Percentiles rank a stretch among this genome's conserved stretches.
These are phyloP conservation scores for Rhypophila decipiens DNA, from an alignment of 495 filamentous ascomycete genomes.

Conservation along the genomic window DNA sequence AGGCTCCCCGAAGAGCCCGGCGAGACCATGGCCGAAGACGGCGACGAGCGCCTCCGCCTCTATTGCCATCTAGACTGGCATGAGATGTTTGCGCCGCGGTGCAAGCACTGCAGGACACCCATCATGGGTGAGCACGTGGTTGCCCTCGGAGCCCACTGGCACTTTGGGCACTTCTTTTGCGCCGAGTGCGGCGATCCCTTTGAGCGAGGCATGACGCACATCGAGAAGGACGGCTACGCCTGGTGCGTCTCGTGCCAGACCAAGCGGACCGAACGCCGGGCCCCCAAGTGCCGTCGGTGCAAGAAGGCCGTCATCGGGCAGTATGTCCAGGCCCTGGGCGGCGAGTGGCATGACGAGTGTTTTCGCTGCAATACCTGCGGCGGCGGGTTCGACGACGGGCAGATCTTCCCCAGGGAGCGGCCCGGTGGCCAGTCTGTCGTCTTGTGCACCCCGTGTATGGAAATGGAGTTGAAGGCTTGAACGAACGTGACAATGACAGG, in stretches of 20 bases:
- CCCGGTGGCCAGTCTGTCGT: constrained; percentile 37
- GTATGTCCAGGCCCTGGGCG: constrained; percentile 78
- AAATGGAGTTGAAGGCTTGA: constrained; percentile 45
- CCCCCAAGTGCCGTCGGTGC: constrained; percentile 82
- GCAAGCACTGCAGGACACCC: constrained; percentile 96
- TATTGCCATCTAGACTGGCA: constrained; percentile 99
- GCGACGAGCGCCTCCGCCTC: constrained; percentile 67
- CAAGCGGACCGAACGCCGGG: constrained; percentile 64
- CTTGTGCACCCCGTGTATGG: constrained; percentile 44
- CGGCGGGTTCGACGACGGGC: constrained; percentile 48
- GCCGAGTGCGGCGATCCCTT: constrained; percentile 98
- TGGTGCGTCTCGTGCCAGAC: constrained; percentile 96
- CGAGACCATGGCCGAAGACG: constrained; percentile 58
- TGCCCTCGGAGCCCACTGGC: constrained; percentile 90
- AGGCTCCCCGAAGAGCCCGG: constrained; percentile 48
- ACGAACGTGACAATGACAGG: too few species aligned
- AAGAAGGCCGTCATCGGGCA: constrained; percentile 76
- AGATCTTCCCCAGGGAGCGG: constrained; percentile 44
- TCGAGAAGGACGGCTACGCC: constrained; percentile 98
- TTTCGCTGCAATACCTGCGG: constrained; percentile 66
- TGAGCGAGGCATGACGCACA: constrained; percentile 72
- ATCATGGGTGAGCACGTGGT: constrained; percentile 94
- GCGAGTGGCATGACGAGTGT: constrained; percentile 90
- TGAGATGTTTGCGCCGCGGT: constrained; percentile 85
- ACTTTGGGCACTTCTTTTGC: constrained; percentile 98